These are phyloP conservation scores for Blakeslea trispora DNA, from an alignment of 371 early-diverging fungal species.

Conservation along the genomic window DNA sequence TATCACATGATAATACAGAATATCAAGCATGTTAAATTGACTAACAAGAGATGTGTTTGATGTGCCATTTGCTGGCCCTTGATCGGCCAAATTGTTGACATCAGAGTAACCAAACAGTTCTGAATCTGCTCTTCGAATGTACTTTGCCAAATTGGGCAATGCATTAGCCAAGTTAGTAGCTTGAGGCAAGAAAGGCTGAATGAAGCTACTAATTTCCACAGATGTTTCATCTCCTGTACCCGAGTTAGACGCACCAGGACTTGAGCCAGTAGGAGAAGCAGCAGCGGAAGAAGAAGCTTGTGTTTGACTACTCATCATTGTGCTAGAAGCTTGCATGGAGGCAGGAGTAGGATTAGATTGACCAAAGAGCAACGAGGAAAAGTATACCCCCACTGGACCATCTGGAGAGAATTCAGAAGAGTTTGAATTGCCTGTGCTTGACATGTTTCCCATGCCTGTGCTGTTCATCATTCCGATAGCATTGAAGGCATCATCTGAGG, in stretches of 20 bases:
- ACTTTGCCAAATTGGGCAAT: conserved; percentile 2
- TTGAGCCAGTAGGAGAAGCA: neutral
- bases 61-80: neutral
- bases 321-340: neutral
- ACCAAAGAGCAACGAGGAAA: neutral
- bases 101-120: too few species aligned
- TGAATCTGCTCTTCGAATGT: conserved; percentile 1
- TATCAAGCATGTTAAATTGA: conserved; percentile 21
- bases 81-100: too few species aligned
- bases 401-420: neutral
- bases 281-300: neutral
- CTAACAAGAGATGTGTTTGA: conserved; percentile 2
- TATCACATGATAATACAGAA: conserved; percentile 36
- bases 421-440: neutral
- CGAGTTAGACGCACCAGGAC: neutral
- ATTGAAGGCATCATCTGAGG: conserved; percentile 27
- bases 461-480: conserved; percentile 3
- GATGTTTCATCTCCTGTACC: neutral
- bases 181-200: neutral
- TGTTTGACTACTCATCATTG: neutral
- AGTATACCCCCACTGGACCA: neutral
- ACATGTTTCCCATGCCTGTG: neutral
- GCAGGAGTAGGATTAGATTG: neutral
- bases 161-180: neutral
- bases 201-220: neutral